These are phyloP conservation scores for Daldinia bambusicola DNA, from an alignment of 495 filamentous ascomycete genomes.

Conservation along the genomic window DNA sequence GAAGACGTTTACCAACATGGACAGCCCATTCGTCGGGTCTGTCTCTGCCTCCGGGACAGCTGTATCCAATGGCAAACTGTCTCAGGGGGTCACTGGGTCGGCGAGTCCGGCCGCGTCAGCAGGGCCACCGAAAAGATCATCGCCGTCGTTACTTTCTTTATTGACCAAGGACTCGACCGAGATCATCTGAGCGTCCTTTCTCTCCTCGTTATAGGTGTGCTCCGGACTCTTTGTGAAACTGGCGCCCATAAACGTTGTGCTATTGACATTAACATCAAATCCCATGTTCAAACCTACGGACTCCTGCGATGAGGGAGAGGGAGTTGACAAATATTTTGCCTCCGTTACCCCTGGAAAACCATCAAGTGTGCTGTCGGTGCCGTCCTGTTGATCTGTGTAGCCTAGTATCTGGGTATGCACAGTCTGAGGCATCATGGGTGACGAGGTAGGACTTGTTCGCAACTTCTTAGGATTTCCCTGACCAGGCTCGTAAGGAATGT, in stretches of 20 bases:
- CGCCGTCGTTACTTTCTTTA: not conserved
- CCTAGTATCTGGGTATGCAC: not conserved
- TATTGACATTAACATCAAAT: not conserved
- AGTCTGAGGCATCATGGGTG: not conserved
- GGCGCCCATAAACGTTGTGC: not conserved
- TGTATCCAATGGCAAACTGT: not conserved
- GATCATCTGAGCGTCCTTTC: not conserved
- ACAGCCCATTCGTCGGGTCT: not conserved
- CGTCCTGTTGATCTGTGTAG: not conserved
- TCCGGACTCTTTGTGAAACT: not conserved
- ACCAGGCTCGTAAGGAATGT: not conserved
- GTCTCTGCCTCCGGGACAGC: constrained; percentile 24
- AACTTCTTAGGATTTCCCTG: constrained; percentile 1
- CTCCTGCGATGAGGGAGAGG: not conserved
- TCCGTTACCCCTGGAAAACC: not conserved
- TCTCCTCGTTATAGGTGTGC: not conserved
- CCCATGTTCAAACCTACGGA: not conserved
- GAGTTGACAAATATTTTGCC: not conserved
- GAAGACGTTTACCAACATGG: not conserved
- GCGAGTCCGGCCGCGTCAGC: constrained; percentile 3
- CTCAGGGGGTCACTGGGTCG: not conserved
- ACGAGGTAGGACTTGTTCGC: not conserved
- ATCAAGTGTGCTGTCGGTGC: not conserved
- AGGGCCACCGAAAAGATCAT: constrained; percentile 2
- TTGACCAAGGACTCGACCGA: not conserved